Base-by-base conservation (phyloP, 805 yeast genomes). In the Wickerhamiella galacta region DNA sequence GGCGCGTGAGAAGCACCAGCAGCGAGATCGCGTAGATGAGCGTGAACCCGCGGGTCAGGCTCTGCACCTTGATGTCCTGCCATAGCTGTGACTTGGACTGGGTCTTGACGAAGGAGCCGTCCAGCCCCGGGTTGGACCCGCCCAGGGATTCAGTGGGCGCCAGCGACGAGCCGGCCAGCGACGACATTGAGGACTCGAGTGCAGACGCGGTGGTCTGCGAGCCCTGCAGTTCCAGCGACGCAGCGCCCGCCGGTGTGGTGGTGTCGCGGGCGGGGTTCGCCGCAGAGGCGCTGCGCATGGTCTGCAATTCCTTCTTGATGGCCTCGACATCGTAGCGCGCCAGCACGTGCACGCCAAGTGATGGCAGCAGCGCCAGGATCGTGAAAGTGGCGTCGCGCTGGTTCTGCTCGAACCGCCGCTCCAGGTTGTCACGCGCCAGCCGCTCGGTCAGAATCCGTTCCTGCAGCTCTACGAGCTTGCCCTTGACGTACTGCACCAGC, bases 351-450 rank as follows among this genome's bases (percentile, higher is more conserved):
- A 65, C 65, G 4, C 74, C 64, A 27, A 85, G 58, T 4, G 81
- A 80, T 2, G 94, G 93, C 31, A 80, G 60, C 39, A 87, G 63
- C 3, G 92, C 85, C 49, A 79, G 62, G 33, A 85, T 70, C 0
- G 95, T 87, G 57, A 72, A 72, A 33, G 77, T 64, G 30, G 94
- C 80, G 54, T 87, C 96, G 44, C 75, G 74, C 48, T 85, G 95
- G 8, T 95, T 87, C 58, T 83, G 95, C 32, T 77, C 72, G 47
- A 83, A 87, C 37, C 95, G 60, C 44, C 90, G 65, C 44, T 75
- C 75, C 38, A 85, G 76, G 38, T 72, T 76, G 41, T 73, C 80
- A 32, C 66, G 61, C 16, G 77, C 68, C 33, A 69, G 64, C 28
- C 69, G 64, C 52, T 73, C 77, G 41, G 70, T 69, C 29, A 64